A percentile compares a stretch with the other conserved stretches of the same genome.
phyloP scores from a whole-genome alignment of 768 basidiomycete genomes.

The Lactarius vividus region DNA sequence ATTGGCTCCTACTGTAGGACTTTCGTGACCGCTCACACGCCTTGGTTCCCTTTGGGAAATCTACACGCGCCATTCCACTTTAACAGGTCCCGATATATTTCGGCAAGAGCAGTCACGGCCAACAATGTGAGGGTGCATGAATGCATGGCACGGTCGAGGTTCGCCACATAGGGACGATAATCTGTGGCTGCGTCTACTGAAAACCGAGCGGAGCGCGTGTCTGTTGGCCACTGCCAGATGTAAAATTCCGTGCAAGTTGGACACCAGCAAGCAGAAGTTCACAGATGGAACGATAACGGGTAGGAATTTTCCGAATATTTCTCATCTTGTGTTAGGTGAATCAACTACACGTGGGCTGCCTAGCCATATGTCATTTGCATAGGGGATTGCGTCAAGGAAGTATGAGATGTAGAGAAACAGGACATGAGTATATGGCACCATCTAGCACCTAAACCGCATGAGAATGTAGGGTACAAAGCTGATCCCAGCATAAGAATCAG shows the following conservation, averaged over 20 bases:
- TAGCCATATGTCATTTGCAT: slow-evolving; percentile 19
- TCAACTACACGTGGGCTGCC: neutral
- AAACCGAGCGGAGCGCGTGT: neutral
- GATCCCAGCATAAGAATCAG: neutral
- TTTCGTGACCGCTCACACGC: no score
- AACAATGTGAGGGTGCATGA: no score
- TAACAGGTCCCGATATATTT: no score
- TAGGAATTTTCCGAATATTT: neutral
- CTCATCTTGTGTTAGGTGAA: neutral
- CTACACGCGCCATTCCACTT: no score
- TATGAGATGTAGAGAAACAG: slow-evolving; percentile 18
- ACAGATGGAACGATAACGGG: neutral
- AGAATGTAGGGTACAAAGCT: slow-evolving; percentile 17
- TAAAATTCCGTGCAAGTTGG: neutral
- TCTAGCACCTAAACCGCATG: slow-evolving; percentile 18
- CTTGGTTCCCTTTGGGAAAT: no score
- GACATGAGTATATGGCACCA: slow-evolving; percentile 24
- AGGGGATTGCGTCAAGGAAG: slow-evolving; percentile 10
- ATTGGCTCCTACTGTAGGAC: no score
- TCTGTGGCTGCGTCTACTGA: neutral
- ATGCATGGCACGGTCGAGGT: no score
- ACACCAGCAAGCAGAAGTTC: neutral
- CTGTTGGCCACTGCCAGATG: neutral
- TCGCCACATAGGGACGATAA: no score
- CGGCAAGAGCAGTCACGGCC: no score